These are phyloP conservation scores for Salvia sclarea DNA, from an alignment of 305 asterid species.

Conservation along the genomic window DNA sequence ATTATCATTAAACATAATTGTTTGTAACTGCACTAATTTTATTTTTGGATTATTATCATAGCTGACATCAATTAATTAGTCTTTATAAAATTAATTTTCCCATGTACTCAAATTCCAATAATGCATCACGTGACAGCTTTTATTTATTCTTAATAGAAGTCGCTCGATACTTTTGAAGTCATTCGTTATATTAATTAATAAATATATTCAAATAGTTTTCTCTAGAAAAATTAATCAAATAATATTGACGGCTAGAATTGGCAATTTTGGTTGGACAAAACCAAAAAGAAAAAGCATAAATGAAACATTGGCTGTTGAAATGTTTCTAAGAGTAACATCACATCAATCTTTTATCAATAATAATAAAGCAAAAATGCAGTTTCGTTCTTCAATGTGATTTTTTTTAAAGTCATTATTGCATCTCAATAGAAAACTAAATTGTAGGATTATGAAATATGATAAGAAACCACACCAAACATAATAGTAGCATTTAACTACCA, in stretches of 20 bases:
- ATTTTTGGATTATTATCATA: background rate
- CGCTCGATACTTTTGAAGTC: background rate
- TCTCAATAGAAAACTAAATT: background rate
- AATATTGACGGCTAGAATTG: constrained; percentile 5
- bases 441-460: background rate
- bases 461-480: background rate
- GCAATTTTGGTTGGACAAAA: background rate
- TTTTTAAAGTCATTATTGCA: too few species aligned
- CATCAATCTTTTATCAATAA: background rate
- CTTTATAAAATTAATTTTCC: background rate
- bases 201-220: background rate
- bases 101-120: background rate
- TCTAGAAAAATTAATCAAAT: background rate
- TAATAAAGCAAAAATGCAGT: background rate
- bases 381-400: background rate
- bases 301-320: background rate
- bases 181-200: background rate
- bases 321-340: background rate
- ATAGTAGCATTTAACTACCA: background rate
- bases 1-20: too few species aligned
- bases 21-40: background rate
- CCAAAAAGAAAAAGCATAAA: background rate
- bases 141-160: background rate
- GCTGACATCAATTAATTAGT: background rate
- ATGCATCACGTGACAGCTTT: background rate